Evolutionary conservation across 2,329 filamentous ascomycete species (phyloP), one percentile per base, ranked within the genome.

Genomic region (Phaeosphaeria sp.): DNA sequence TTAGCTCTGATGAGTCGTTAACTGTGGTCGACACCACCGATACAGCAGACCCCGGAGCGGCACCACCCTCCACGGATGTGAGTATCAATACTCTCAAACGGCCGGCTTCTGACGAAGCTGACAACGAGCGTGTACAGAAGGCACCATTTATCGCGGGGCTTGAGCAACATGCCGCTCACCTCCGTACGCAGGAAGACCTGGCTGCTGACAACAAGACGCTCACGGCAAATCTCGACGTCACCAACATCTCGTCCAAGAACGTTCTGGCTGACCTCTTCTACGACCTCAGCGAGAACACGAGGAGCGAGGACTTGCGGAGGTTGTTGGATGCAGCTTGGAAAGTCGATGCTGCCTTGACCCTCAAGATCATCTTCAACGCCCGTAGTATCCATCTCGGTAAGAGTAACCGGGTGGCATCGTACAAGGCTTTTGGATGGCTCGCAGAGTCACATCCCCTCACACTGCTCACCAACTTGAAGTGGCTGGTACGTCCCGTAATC

Each of bases 331-430:
- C 71, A 2, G 81, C 85, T 1, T 89, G 86, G 86, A 64, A 69
- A 1, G 67, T 74, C 1, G 82, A 87, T 57, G 60, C 82, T 0
- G 64, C 81, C 2, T 68, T 78, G 13, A 86, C 85, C 0, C 78
- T 88, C 27, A 86, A 86, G 67, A 80, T 88, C 64, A 84, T 88
- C 61, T 88, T 86, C 79, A 86, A 87, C 57, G 74, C 81, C 0
- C 81, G 86, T 9, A 86, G 84, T n/a, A 87, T 88, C 49, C 86
- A 88, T 56, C 73, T 87, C 0, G 86, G 86, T 17, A 87, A 87
- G 71, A 78, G 79, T 33, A 82, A 80, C 8, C 78, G 78, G 21
- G 55, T 68, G 2, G 75, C 75, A 1, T 84, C 86, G 58, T 88
- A 87, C 66, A 79, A 79, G 18, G 81, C 80, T 21, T 79, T 84